Conservation (phyloP, 495 filamentous ascomycete genomes). For the Pyronema omphalodes region DNA sequence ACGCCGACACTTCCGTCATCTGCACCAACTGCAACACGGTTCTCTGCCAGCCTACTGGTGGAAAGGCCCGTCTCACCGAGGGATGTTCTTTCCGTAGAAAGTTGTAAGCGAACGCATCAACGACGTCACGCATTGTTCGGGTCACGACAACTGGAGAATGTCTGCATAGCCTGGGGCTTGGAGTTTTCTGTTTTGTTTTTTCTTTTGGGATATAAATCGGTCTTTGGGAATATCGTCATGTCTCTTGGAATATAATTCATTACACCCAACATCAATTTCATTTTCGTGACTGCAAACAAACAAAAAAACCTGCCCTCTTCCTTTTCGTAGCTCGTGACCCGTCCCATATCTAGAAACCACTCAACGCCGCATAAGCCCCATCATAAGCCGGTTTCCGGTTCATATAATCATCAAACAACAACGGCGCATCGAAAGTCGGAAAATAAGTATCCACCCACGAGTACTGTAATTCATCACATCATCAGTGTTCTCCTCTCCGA, state of each 20-base stretch:
- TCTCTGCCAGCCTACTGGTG: slow-evolving; percentile 93
- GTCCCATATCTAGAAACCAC: not conserved
- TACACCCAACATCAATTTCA: too few species aligned
- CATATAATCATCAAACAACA: slow-evolving; percentile 47
- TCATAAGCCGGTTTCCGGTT: slow-evolving; percentile 46
- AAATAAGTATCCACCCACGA: slow-evolving; percentile 38
- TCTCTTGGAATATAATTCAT: too few species aligned
- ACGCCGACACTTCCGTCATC: slow-evolving; percentile 98
- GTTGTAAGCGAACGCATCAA: slow-evolving; percentile 27
- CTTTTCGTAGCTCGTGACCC: too few species aligned
- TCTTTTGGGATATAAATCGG: too few species aligned
- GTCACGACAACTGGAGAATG: too few species aligned
- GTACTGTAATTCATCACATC: not conserved
- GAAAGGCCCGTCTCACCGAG: slow-evolving; percentile 91
- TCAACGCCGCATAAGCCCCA: slow-evolving; percentile 27
- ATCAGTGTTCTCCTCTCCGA: too few species aligned
- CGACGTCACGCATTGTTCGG: too few species aligned
- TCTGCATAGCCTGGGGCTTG: too few species aligned
- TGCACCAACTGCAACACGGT: slow-evolving; percentile 91
- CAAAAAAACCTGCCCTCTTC: too few species aligned
- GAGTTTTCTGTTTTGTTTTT: too few species aligned
- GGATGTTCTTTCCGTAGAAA: slow-evolving; percentile 98
- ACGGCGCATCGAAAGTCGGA: slow-evolving; percentile 28
- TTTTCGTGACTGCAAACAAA: too few species aligned
- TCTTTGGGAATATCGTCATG: too few species aligned